These are phyloP conservation scores for Trichoderma arundinaceum DNA, from an alignment of 2,329 filamentous ascomycete genomes.

Conservation along the genomic window DNA sequence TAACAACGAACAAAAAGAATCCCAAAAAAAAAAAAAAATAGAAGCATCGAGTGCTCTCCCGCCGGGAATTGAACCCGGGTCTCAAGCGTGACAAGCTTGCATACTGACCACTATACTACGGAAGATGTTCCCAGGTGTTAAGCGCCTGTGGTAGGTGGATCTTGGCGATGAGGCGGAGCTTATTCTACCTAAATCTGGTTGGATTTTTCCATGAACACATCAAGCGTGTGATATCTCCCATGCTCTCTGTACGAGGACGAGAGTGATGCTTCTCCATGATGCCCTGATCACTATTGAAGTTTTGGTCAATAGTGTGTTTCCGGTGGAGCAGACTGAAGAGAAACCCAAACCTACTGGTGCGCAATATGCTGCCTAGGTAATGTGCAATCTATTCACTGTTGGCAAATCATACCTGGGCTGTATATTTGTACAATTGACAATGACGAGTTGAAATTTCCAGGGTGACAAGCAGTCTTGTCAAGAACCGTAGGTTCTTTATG, in stretches of 20 bases:
- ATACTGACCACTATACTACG: constrained; percentile 31
- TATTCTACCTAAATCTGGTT: neutral
- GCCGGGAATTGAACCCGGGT: constrained; percentile 31
- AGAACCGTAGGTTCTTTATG: constrained; percentile 10
- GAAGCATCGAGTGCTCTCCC: constrained; percentile 6
- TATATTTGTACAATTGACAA: neutral
- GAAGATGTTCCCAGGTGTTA: constrained; percentile 17
- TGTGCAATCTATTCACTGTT: neutral
- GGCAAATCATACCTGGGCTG: neutral
- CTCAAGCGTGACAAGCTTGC: constrained; percentile 31
- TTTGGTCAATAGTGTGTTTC: neutral
- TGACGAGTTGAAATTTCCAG: constrained; percentile 2
- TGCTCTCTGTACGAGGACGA: neutral
- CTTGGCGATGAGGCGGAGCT: neutral
- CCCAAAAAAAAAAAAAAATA: too few relatives aligned
- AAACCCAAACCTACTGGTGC: neutral
- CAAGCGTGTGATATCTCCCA: neutral
- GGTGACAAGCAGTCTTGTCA: constrained; percentile 1
- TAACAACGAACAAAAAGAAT: neutral
- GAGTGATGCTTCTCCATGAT: neutral
- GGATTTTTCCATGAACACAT: neutral
- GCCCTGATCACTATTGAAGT: neutral
- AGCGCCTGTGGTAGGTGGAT: constrained; percentile 22
- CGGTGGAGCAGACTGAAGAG: neutral
- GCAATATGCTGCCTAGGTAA: neutral